Base-by-base conservation (phyloP, 1,284 basidiomycete genomes). In the Melampsora medusae region DNA sequence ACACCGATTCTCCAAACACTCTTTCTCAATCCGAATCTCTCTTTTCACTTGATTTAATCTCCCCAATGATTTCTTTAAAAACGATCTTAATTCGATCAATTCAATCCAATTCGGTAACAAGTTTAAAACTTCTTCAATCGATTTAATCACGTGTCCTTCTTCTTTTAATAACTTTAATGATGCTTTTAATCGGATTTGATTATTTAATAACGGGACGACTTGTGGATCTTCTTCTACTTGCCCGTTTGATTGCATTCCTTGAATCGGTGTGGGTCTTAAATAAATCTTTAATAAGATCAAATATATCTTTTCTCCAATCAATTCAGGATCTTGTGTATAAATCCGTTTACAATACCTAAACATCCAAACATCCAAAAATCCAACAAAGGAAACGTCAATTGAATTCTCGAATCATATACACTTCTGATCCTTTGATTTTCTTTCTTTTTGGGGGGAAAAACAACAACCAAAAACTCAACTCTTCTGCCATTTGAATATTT, bases 91-190 rank as follows among this genome's bases (percentile, higher is more conserved):
- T 78, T 93, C 89, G 71, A 89, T 84, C 25, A 95, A 88, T 0
- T 90, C 89, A 25, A 97, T 91, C 0, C 97, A 86, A 0, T 93
- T 91, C 0, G 97, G 97, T 0, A 99, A 86, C 14, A 98, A 87
- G 62, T 91, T 87, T 9, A 99, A 86, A 0, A 92, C 91, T 49
- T 19, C 48, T 78, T 91, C 89, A 3, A 89, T 86, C 0, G 92
- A 85, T 79, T 97, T 91, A 17, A 99, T 85, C 0, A 90, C 89
- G 0, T 89, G 88, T 60, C 91, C 90, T 80, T 98, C 92, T 59
- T 90, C 87, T 48, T 89, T 87, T 71, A 99, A 91, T 56, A 98
- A 87, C 2, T 89, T 88, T 4, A 98, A 85, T 0, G 95, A 95
- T 0, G 93, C 31, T 19, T 73, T 61, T 2, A 73, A 35, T 19